A percentile compares a stretch with the other conserved stretches of the same genome.
Conservation (phyloP, 805 yeast genomes). For the Millerozyma acaciae region DNA sequence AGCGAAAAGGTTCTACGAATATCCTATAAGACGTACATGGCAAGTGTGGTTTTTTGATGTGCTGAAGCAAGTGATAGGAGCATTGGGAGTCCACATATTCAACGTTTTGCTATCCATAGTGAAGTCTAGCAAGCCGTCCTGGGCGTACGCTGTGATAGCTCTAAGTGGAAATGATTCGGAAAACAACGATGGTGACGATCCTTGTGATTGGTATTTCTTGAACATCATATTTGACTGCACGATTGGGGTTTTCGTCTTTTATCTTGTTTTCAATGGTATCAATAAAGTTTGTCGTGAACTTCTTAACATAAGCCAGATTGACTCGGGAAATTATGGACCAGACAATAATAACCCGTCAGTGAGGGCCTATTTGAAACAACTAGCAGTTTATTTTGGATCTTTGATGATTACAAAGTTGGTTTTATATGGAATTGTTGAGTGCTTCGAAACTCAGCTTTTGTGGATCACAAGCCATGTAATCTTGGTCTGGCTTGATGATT, state of each 20-base stretch:
- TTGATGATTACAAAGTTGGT: slow-evolving; percentile 62
- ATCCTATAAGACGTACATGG: slow-evolving; percentile 80
- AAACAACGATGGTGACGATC: slow-evolving; percentile 37
- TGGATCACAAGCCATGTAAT: slow-evolving; percentile 65
- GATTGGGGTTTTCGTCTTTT: slow-evolving; percentile 80
- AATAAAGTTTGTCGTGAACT: slow-evolving; percentile 42
- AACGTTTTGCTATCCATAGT: slow-evolving; percentile 70
- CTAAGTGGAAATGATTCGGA: slow-evolving; percentile 1
- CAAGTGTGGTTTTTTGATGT: slow-evolving; percentile 87
- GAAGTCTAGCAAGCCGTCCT: slow-evolving; percentile 26
- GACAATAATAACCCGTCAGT: slow-evolving; percentile 52
- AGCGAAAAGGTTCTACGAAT: slow-evolving; percentile 71
- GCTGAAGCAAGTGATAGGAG: slow-evolving; percentile 83
- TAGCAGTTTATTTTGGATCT: slow-evolving; percentile 63
- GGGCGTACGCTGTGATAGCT: no score
- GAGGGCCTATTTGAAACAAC: slow-evolving; percentile 65
- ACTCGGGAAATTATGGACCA: slow-evolving; percentile 61
- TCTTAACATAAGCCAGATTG: slow-evolving; percentile 34
- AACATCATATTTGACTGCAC: slow-evolving; percentile 90
- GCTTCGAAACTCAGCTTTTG: slow-evolving; percentile 51
- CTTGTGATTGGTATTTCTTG: slow-evolving; percentile 94
- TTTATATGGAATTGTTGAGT: slow-evolving; percentile 57
- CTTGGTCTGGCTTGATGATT: slow-evolving; percentile 76
- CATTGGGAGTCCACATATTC: slow-evolving; percentile 75
- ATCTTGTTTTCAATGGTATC: slow-evolving; percentile 46